A percentile compares a stretch with the other conserved stretches of the same genome.
phyloP scores from a whole-genome alignment of 345 rosid species.

The Hibiscus syriacus region DNA sequence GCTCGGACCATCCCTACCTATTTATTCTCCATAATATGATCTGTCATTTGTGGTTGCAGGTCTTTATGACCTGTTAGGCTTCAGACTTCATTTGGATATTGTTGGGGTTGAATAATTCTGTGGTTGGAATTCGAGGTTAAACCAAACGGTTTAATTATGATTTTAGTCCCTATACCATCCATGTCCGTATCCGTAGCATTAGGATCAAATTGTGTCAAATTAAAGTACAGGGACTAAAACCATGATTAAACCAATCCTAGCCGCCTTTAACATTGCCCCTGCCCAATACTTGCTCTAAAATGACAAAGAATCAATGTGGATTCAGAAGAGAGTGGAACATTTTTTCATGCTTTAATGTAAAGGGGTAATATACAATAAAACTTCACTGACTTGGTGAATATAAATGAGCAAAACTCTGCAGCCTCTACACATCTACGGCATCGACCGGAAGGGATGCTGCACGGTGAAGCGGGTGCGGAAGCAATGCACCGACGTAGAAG shows the following conservation, averaged over 20 bases:
- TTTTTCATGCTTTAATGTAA: background rate
- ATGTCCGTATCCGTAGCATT: too few relatives aligned
- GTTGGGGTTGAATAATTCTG: background rate
- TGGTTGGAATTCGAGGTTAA: background rate
- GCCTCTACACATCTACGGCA: constrained; percentile 53
- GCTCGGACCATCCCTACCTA: constrained; percentile 6
- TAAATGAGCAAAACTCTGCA: background rate
- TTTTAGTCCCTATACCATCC: too few relatives aligned
- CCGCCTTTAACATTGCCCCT: background rate
- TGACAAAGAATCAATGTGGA: background rate
- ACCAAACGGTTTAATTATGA: too few relatives aligned
- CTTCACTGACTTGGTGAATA: background rate
- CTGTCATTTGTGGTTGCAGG: background rate
- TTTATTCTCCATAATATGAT: background rate
- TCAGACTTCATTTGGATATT: background rate
- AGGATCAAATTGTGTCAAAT: too few relatives aligned
- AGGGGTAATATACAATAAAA: constrained; percentile 9
- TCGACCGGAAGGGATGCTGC: constrained; percentile 90
- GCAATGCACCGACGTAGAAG: constrained; percentile 33
- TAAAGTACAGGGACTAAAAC: too few relatives aligned
- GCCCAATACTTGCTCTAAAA: too few relatives aligned
- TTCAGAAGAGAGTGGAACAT: background rate
- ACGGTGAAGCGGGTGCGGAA: constrained; percentile 53
- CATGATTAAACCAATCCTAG: background rate
- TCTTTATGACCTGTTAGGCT: background rate